A percentile compares a stretch with the other conserved stretches of the same genome.
These are phyloP conservation scores for Entomortierella parvispora DNA, from an alignment of 192 early-diverging fungal species.

Conservation along the genomic window DNA sequence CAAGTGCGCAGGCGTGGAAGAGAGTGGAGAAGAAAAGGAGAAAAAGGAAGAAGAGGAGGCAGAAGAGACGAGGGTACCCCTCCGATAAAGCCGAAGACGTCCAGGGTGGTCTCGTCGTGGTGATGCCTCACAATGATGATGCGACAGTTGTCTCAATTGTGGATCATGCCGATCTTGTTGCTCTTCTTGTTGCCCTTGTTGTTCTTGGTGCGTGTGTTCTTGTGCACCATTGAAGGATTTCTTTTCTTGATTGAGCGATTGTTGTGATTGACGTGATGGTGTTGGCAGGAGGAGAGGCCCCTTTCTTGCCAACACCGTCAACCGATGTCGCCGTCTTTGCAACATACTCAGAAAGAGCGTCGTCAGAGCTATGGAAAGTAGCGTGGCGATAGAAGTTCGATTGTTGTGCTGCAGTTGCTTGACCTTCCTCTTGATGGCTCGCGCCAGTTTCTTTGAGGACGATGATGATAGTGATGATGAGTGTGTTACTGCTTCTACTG, in stretches of 20 bases:
- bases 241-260: too few species aligned
- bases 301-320: background rate
- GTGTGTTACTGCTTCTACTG: background rate
- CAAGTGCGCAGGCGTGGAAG: background rate
- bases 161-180: too few species aligned
- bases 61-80: too few species aligned
- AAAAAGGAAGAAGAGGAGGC: too few species aligned
- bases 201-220: background rate
- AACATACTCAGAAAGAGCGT: conserved; percentile 40
- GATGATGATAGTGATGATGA: background rate
- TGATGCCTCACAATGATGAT: too few species aligned
- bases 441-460: background rate
- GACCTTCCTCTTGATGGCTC: background rate
- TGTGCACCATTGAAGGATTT: too few species aligned
- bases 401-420: background rate
- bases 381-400: conserved; percentile 17
- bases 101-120: too few species aligned
- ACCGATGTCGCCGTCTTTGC: conserved; percentile 19
- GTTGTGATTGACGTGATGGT: too few species aligned
- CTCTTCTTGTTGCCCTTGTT: background rate
- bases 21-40: background rate
- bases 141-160: too few species aligned
- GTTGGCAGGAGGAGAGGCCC: background rate
- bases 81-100: too few species aligned
- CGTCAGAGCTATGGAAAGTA: conserved; percentile 43